Evolutionary conservation across 2,329 filamentous ascomycete genomes (phyloP), one percentile per base, ranked within the genome.

Genomic region (Sporothrix mexicana): DNA sequence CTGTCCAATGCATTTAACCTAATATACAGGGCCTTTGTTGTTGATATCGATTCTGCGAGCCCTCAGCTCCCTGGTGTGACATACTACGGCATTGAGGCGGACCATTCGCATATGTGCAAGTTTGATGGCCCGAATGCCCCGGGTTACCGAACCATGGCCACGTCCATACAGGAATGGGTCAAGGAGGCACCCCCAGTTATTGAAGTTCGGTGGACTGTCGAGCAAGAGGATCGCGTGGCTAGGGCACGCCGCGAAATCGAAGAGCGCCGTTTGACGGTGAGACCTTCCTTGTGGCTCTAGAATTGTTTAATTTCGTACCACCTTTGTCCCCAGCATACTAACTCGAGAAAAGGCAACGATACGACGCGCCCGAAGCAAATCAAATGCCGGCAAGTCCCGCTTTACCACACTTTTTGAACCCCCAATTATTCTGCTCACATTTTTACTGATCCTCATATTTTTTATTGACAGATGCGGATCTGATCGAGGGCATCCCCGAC

Each of bases 81-180:
- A 57, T 91, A 91, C 75, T 92, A 91, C 80, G 91, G 91, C n/a
- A 92, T 93, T 73, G 91, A 93, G 76, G 90, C 90, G 8, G 88
- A 88, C n/a, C 91, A 93, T 78, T 89, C 88, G 1, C 84, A 85
- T 59, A 93, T 93, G 89, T 92, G 90, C 83, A 93, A 93, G 78
- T 93, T 93, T 74, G 85, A 88, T 25, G 87, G 86, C 74, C 84
- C 85, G 67, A 87, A 84, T 74, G 86, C 92, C 0, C 90, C 92
- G 0, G 92, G 92, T 0, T 95, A 90, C 78, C 79, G 83, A 5
- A 86, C 83, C 12, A 79, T 89, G 15, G 82, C 85, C 1, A 84
- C 82, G 1, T 82, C 85, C 13, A 81, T 89, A 9, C 80, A 81
- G 3, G 83, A 87, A 62, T 89, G 87, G 87, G 81, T 85, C 10